phyloP scores from a whole-genome alignment of 495 filamentous ascomycete species.

The Neurospora sp. region DNA sequence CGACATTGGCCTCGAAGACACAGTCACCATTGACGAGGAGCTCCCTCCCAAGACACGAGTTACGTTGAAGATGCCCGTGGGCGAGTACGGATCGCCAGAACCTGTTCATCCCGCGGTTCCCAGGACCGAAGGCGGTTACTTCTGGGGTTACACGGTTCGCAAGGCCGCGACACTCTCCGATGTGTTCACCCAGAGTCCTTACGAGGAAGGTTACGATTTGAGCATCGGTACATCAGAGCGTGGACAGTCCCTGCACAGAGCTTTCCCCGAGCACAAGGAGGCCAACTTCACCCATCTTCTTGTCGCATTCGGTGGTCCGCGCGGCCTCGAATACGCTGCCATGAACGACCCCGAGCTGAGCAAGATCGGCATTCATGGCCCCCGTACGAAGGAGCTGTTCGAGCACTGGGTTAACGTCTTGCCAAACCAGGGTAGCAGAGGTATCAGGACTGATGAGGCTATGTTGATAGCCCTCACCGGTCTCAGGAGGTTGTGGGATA shows the following conservation, averaged over 20 bases:
- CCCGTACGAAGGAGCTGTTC: constrained; percentile 54
- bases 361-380: constrained; percentile 42
- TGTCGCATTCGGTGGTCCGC: constrained; percentile 62
- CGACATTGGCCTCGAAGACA: constrained; percentile 47
- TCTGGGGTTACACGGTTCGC: constrained; percentile 65
- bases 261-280: constrained; percentile 32
- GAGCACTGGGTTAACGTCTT: constrained; percentile 69
- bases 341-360: constrained; percentile 52
- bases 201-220: constrained; percentile 55
- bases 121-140: constrained; percentile 58
- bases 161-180: constrained; percentile 46
- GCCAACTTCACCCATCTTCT: constrained; percentile 54
- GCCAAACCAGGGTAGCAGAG: constrained; percentile 65
- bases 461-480: constrained; percentile 58
- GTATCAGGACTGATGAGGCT: constrained; percentile 71
- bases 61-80: constrained; percentile 50
- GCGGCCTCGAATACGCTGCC: constrained; percentile 60
- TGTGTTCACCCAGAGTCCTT: constrained; percentile 56
- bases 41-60: constrained; percentile 54
- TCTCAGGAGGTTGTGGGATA: constrained; percentile 44
- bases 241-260: constrained; percentile 42
- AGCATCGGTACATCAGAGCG: constrained; percentile 69
- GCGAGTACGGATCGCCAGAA: constrained; percentile 32
- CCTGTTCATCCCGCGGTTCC: constrained; percentile 51
- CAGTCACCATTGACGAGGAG: constrained; percentile 40